phyloP scores from a whole-genome alignment of 345 rosid genomes.

The Salix purpurea region DNA sequence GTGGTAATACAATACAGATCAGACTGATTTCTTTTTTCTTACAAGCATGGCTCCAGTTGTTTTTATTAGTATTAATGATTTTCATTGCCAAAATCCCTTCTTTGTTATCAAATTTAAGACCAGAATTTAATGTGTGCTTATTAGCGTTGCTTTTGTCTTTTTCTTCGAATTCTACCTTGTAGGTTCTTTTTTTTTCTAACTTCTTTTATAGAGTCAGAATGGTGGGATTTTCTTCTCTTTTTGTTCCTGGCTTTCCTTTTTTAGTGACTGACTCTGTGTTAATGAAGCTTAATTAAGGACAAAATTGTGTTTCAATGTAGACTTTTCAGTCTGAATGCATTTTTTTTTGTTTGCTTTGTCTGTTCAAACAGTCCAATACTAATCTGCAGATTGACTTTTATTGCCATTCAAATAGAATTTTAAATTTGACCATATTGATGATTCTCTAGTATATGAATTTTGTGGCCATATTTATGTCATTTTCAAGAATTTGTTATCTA shows the following conservation, averaged over 20 bases:
- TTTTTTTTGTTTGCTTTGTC: slow-evolving; percentile 8
- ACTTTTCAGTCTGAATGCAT: slow-evolving; percentile 13
- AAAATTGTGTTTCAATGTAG: not conserved
- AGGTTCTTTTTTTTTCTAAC: not conserved
- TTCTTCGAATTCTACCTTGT: not conserved
- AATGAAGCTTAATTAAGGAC: not conserved
- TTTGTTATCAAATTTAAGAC: not conserved
- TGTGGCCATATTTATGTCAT: not conserved
- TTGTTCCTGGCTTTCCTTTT: not conserved
- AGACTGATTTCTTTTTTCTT: not conserved
- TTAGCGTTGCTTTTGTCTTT: not conserved
- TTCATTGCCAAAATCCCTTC: not conserved
- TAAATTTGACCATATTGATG: slow-evolving; percentile 13
- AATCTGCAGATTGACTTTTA: slow-evolving; percentile 16
- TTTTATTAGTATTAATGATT: not conserved
- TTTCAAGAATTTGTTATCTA: not conserved
- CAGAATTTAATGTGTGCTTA: not conserved
- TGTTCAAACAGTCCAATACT: not conserved
- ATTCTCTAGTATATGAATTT: not conserved
- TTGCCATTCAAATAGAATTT: slow-evolving; percentile 7
- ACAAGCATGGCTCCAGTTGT: not conserved
- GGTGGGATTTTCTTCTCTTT: not conserved
- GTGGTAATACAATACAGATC: not conserved
- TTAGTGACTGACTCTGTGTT: not conserved
- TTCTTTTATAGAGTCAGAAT: not conserved